Evolutionary conservation across 176 grass and related monocot genomes (phyloP), one percentile per base, ranked within the genome.

Genomic region (Thinopyrum elongatum): DNA sequence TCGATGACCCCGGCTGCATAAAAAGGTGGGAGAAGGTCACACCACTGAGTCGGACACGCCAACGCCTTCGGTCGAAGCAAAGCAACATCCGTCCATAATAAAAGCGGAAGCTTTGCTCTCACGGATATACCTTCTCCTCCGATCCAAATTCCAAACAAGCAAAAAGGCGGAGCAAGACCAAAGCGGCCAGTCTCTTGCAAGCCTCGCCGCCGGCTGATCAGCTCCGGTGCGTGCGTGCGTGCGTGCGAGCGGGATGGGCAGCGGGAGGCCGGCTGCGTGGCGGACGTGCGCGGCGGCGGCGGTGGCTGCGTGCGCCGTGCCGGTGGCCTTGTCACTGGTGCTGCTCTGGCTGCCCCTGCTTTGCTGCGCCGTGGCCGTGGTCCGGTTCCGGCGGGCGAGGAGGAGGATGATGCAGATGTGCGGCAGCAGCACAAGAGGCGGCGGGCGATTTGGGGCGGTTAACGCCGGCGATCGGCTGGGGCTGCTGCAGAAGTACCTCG

Each of bases 401-500:
- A 53, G 13, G 85, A 7, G n/a, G 69, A 13, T 21, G 39, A 26
- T 53, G 28, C 72, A 41, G 38, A 31, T 31, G 31, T 44, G 44
- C 62, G 7, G 47, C 41, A 6, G 47, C 47, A 51, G 49, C 49
- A 53, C 16, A 53, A 53, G 49, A 53, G 16, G 49, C 15, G 65
- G 26, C 27, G 49, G 35, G 6, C 34, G 30, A 53, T n/a, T 10
- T 11, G 31, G 47, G 64, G 21, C 38, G 41, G 41, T 0, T 0
- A 53, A 8, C 27, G 28, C 13, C 8, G 80, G 51, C 21, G 73
- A 74, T 19, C 70, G 82, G 58, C 8, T 34, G 13, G 11, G 79
- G 87, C 71, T 90, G 30, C 90, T 95, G 82, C 85, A 92, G 15
- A 85, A 72, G 79, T 95, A 95, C 73, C 88, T 95, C 59, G 79